Base-by-base conservation (phyloP, 2,329 filamentous ascomycete genomes). In the Corynespora cassiicola region DNA sequence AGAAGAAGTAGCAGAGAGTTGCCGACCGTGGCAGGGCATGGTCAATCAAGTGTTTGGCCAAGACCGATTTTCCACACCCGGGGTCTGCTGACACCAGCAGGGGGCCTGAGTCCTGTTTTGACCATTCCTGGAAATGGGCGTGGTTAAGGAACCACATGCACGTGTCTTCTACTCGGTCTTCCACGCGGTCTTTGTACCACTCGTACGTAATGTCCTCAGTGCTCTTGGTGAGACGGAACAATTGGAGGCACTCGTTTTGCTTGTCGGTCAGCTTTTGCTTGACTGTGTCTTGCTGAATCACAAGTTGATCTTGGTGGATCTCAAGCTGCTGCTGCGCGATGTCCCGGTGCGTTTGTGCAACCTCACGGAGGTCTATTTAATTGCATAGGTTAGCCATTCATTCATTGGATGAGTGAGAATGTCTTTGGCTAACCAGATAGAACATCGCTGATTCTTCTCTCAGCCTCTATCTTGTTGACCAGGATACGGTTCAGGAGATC, bases 1-100 rank as follows among this genome's bases (percentile, higher is more conserved):
- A 55, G 33, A 54, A 54, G 49, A 50, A 52, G 42, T 55, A 55
- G 44, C 51, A 55, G 26, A 55, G 37, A 19, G 41, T 45, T 7
- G 49, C 42, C 20, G 45, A 45, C 27, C 36, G 33, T 42, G 46
- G 24, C 15, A 55, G 39, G 23, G 37, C 39, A 42, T 50, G 31
- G 26, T 52, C 39, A 21, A 56, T 39, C 7, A 54, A 37, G 30
- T 50, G 46, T 36, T 54, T 56, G 17, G 52, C 36, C 22, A 56
- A 31, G 17, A 54, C 50, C 25, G 50, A 54, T 26, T 56, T 56
- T 17, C 52, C 52, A 46, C 52, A 56, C 8, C 50, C 52, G 46
- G 50, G 52, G 18, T 56, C 50, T 39, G 52, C 50, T 23, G 50
- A 22, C 33, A 56, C 41, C 6, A 56, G 45, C 25, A 56, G 37